Evolutionary conservation across 495 filamentous ascomycete species (phyloP), one percentile per base, ranked within the genome.

Genomic region (Hypoxylon fuscum): DNA sequence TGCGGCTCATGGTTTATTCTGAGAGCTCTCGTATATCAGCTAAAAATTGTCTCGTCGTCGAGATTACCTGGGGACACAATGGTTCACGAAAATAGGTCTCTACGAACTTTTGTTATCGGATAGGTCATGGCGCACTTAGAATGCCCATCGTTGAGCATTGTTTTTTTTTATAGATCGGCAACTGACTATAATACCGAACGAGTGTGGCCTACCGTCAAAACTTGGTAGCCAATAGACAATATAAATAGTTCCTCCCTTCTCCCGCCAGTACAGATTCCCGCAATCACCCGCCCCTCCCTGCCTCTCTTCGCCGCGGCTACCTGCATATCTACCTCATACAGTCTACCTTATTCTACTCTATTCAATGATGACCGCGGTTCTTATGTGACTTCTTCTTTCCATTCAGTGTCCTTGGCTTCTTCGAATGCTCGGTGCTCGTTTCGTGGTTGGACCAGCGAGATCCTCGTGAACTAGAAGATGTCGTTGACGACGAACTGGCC

Each of bases 361-460:
- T 29, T 64, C 31, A 69, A 62, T 65, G 55, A 49, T 72, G 56
- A 37, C 44, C 43, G 35, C 68, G 59, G 22, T 48, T 55, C 60
- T 70, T 74, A 41, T 72, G 68, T 14, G 64, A 51, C 59, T 70
- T 74, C 58, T 72, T 74, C 44, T 63, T 56, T 31, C 65, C 60
- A 46, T 27, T 62, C 21, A 66, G 55, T 14, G 53, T 21, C 57
- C 72, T 74, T 11, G 55, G 31, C 42, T 68, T 72, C 56, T 68
- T 74, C 11, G 57, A 25, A 40, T 70, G 67, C 29, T 74, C 72
- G 3, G 35, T 41, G 32, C 37, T 48, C 3, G 67, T 35, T 21
- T 72, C 69, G 53, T 68, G 68, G 31, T 56, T 55, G 17, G 63
- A 55, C 27, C 63, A 59, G 18, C 55, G 59, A 21, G 66, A 66